Percentiles rank a stretch among this genome's conserved stretches.
Conservation (phyloP, 1,284 basidiomycete species). For the Lignosus rhinocerotis region DNA sequence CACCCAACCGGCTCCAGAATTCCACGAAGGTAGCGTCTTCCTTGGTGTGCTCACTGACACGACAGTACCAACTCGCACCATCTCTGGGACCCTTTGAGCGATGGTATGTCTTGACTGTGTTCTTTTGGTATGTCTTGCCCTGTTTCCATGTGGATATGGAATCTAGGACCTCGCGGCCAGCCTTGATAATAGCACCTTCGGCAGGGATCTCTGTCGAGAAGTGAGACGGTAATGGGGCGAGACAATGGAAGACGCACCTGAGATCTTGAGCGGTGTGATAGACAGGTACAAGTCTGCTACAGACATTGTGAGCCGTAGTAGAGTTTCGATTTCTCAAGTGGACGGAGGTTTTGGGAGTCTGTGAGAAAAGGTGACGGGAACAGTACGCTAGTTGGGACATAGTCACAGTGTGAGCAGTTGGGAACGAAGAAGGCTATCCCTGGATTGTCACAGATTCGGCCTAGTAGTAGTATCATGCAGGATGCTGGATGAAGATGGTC, state of each 20-base stretch:
- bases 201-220: conserved; percentile 53
- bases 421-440: background rate
- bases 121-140: conserved; percentile 59
- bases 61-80: conserved; percentile 64
- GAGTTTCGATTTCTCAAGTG: background rate
- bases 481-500: background rate
- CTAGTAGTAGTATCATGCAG: background rate
- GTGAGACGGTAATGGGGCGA: background rate
- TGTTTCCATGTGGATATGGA: conserved; percentile 60
- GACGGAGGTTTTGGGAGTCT: background rate
- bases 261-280: conserved; percentile 26
- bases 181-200: conserved; percentile 55
- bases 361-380: background rate
- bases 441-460: background rate
- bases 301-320: conserved; percentile 15
- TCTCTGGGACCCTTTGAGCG: conserved; percentile 52
- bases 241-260: conserved; percentile 20
- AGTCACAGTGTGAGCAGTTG: conserved; percentile 1
- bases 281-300: conserved; percentile 19
- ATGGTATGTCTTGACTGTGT: conserved; percentile 54
- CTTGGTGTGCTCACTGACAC: conserved; percentile 63
- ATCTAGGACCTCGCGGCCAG: conserved; percentile 56
- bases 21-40: conserved; percentile 70
- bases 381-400: background rate
- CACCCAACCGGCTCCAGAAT: conserved; percentile 67